A percentile compares a stretch with the other conserved stretches of the same genome.
These are phyloP conservation scores for Metschnikowia borealis DNA, from an alignment of 805 yeast species.

Conservation along the genomic window DNA sequence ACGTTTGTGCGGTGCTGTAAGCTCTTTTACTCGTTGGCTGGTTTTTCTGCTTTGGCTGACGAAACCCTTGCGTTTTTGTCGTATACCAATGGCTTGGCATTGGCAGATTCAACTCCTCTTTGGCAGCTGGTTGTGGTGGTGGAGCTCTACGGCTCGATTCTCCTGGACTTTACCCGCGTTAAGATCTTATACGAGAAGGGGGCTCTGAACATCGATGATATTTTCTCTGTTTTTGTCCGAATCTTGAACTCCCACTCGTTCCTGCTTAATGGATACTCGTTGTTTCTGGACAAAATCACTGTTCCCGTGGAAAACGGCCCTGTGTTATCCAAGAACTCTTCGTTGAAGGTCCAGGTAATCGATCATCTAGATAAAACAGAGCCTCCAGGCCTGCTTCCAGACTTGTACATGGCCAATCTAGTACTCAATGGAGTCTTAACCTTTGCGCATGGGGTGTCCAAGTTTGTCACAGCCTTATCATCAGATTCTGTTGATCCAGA, in stretches of 20 bases:
- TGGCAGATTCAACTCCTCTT: conserved; percentile 5
- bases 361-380: conserved; percentile 80
- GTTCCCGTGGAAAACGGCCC: conserved; percentile 17
- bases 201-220: conserved; percentile 38
- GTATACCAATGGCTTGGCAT: conserved; percentile 60
- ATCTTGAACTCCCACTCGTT: conserved; percentile 16
- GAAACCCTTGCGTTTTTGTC: conserved; percentile 83
- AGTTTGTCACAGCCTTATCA: conserved; percentile 44
- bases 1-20: conserved; percentile 73
- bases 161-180: conserved; percentile 52
- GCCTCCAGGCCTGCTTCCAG: conserved; percentile 61
- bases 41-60: conserved; percentile 55
- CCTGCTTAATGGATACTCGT: conserved; percentile 22
- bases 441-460: conserved; percentile 67
- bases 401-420: conserved; percentile 55
- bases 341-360: conserved; percentile 54
- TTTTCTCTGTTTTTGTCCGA: conserved; percentile 34
- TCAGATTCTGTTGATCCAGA: conserved; percentile 18
- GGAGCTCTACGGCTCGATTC: conserved; percentile 64
- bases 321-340: conserved; percentile 37
- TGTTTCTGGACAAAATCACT: conserved; percentile 21
- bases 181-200: conserved; percentile 47
- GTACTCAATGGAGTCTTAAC: conserved; percentile 49
- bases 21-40: conserved; percentile 57
- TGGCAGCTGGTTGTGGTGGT: conserved; percentile 78